Conservation (phyloP, 441 rosid species). For the Brassica hybrid region DNA sequence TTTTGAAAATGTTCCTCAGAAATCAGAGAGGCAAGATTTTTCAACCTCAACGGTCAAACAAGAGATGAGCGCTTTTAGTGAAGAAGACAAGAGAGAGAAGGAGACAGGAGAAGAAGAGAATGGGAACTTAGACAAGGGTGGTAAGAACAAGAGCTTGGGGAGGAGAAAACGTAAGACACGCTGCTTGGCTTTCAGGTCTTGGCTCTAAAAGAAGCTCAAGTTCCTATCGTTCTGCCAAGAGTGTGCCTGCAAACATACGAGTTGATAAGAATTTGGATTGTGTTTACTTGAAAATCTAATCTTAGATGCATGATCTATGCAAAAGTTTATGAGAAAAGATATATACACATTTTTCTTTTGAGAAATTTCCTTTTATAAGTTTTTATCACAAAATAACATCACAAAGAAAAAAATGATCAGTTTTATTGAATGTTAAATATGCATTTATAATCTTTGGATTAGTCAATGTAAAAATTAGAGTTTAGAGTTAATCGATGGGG, state of each 20-base stretch:
- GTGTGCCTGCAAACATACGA: not conserved
- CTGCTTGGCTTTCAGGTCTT: constrained; percentile 39
- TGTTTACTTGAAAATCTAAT: not conserved
- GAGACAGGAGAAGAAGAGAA: not conserved
- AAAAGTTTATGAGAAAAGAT: no score
- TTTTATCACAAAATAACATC: no score
- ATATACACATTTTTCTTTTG: no score
- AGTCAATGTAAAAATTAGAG: no score
- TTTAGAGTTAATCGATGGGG: no score
- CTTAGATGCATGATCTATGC: not conserved
- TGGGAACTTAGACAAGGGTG: constrained; percentile 1
- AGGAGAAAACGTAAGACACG: constrained; percentile 30
- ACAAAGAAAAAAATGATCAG: no score
- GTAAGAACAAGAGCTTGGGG: constrained; percentile 18
- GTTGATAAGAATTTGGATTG: not conserved
- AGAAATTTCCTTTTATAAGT: no score
- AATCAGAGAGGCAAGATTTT: constrained; percentile 35
- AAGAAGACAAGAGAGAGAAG: constrained; percentile 21
- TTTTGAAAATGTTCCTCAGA: constrained; percentile 33
- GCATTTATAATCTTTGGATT: no score
- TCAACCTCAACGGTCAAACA: constrained; percentile 23
- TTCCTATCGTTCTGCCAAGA: not conserved
- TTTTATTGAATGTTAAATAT: no score
- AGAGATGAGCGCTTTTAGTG: constrained; percentile 18
- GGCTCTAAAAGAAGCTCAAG: constrained; percentile 26